A percentile compares a stretch with the other conserved stretches of the same genome.
Conservation (phyloP, 495 filamentous ascomycete genomes). For the Cladorrhinum samala region DNA sequence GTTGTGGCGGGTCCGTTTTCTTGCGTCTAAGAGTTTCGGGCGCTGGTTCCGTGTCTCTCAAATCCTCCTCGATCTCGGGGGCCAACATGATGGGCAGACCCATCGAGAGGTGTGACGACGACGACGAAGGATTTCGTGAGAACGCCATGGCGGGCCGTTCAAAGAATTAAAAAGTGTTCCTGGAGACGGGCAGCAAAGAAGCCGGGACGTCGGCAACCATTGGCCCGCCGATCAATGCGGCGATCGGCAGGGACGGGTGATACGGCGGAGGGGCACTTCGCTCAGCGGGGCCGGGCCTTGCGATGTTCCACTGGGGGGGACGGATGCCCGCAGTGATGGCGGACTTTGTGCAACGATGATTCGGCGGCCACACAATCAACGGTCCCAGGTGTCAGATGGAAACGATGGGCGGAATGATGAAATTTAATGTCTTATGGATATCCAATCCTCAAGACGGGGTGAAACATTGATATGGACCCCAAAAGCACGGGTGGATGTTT, state of each 20-base stretch:
- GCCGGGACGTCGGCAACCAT: slow-evolving; percentile 8
- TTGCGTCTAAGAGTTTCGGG: slow-evolving; percentile 6
- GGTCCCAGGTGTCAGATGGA: background rate
- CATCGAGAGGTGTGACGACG: slow-evolving; percentile 10
- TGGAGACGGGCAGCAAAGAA: slow-evolving; percentile 3
- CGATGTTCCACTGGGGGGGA: slow-evolving; percentile 1
- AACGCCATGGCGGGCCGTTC: slow-evolving; percentile 17
- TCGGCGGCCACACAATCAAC: background rate
- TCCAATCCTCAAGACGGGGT: slow-evolving; percentile 5
- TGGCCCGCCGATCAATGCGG: slow-evolving; percentile 20
- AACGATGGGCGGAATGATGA: background rate
- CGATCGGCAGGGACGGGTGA: slow-evolving; percentile 26
- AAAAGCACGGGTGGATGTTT: background rate
- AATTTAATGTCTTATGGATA: background rate
- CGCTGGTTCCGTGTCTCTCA: slow-evolving; percentile 7
- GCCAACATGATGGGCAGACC: slow-evolving; percentile 22
- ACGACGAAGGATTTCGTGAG: slow-evolving; percentile 8
- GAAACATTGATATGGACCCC: slow-evolving; percentile 8
- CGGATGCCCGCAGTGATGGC: slow-evolving; percentile 12
- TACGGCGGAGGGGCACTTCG: slow-evolving; percentile 12
- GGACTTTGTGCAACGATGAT: background rate
- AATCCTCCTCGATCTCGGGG: slow-evolving; percentile 11
- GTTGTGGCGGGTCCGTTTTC: slow-evolving; percentile 8
- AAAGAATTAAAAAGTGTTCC: background rate
- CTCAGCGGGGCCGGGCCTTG: background rate